Evolutionary conservation across 1,284 basidiomycete genomes (phyloP), one percentile per base, ranked within the genome.

Genomic region (Cutaneotrichosporon sp.): DNA sequence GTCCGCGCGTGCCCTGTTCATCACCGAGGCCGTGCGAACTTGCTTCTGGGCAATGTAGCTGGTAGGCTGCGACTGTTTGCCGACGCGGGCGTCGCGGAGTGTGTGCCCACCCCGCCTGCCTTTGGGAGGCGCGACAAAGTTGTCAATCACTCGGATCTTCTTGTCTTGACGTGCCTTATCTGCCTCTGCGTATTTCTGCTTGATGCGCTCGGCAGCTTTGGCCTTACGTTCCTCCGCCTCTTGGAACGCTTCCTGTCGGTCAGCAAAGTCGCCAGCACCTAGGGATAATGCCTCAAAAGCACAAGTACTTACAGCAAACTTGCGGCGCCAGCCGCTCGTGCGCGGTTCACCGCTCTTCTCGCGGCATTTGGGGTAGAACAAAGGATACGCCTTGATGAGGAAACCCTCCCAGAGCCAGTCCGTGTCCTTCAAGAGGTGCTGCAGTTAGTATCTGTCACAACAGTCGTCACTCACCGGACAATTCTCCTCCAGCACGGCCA

Each of bases 321-420:
- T 76, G 50, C 74, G 60, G 22, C 77, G 63, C 77, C 77, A 79
- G 36, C 77, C 77, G 3, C 62, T 65, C 0, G 71, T 74, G 18
- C 77, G 61, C 4, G 59, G 67, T 55, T 71, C 59, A 2, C 77
- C 77, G 16, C 70, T 50, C 7, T 69, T 63, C 50, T 68, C 62
- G 3, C 65, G 52, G 61, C 71, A 75, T 22, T 65, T 46, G 31
- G 75, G 73, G 55, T 77, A 70, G 59, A 70, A 74, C 13, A 75
- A 42, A 1, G 76, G 72, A 55, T 68, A 73, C 49, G 76, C 75
- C 34, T 69, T 58, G 4, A 79, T 56, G 16, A 78, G 34, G 57
- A 72, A 76, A 4, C 61, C 58, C 65, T 79, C 77, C 72, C 74
- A 79, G 31, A 79, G 61, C 77, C 76, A 78, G 55, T 79, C 77